Base-by-base conservation (phyloP, 2,329 filamentous ascomycete genomes). In the Phialocephala subalpina region DNA sequence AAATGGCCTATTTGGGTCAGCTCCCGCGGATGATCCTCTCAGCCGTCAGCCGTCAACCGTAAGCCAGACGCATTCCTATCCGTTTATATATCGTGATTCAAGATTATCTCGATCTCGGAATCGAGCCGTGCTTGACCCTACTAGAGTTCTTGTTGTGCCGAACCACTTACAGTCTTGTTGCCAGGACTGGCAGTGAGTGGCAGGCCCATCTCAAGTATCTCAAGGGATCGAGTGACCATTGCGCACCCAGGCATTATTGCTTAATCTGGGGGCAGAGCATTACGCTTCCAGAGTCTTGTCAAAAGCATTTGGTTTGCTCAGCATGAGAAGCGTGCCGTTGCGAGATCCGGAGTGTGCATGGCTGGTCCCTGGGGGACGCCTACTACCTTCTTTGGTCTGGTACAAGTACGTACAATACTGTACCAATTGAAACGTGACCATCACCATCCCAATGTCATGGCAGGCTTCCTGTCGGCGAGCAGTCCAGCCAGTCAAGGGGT, bases 281-380 rank as follows among this genome's bases (percentile, higher is more conserved):
- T 53, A 25, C 49, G 49, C 49, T 53, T 53, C 49, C 45, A 49
- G 45, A 22, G 45, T 53, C 49, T n/a, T 29, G 49, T 53, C 47
- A 8, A 56, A 49, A 38, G 29, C 33, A 53, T 38, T 33, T 47
- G 40, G 59, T 33, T 55, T 16, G 47, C 6, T 55, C 47, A 22
- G 36, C n/a, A 33, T 36, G 52, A 29, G 38, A 38, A 27, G 63
- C 59, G 64, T 66, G 68, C 64, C 66, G 66, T 70, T 68, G 69
- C 67, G 68, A 69, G 69, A 67, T 70, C 63, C 66, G 66, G 62
- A 62, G 56, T 3, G 7, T 18, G 25, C 47, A 27, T 2, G 49
- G 49, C 25, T n/a, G 22, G 49, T 33, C 25, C 49, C 49, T 53
- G 22, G 49, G 22, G 49, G 27, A 49, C 9, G 27, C 25, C 25